Evolutionary conservation across 2,329 filamentous ascomycete genomes (phyloP).

Genomic region (Phaeosphaeria sp.): DNA sequence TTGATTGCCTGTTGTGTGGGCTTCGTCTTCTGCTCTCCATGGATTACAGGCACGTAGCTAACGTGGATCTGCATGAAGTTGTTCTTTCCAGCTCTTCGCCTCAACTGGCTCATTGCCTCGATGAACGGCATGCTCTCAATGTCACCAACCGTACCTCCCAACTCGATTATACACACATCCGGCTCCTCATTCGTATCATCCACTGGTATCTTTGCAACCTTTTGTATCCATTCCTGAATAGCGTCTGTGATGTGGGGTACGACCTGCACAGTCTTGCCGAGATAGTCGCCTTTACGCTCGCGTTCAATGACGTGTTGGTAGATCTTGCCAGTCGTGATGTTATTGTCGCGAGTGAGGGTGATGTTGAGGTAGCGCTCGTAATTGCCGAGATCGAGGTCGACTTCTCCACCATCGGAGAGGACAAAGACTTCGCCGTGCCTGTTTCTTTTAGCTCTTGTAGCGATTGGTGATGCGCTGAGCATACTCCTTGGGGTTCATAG

Average conservation of each 20-base stretch:
- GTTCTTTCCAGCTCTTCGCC: slow-evolving; percentile 72
- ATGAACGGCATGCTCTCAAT: slow-evolving; percentile 89
- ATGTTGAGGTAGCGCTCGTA: slow-evolving; percentile 84
- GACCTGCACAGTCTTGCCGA: slow-evolving; percentile 88
- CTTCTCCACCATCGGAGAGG: slow-evolving; percentile 80
- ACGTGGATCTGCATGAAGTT: slow-evolving; percentile 93
- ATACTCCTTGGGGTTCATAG: slow-evolving; percentile 71
- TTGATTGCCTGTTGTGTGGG: slow-evolving; percentile 92
- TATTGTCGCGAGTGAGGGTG: slow-evolving; percentile 83
- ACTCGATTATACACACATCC: slow-evolving; percentile 88
- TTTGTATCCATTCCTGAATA: slow-evolving; percentile 91
- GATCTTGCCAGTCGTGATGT: slow-evolving; percentile 97
- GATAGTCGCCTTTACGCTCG: slow-evolving; percentile 75
- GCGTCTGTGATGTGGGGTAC: slow-evolving; percentile 92
- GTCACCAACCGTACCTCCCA: slow-evolving; percentile 75
- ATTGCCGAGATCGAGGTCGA: slow-evolving; percentile 77
- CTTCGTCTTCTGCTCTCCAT: slow-evolving; percentile 91
- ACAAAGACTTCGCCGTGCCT: slow-evolving; percentile 92
- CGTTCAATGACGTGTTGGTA: slow-evolving; percentile 87
- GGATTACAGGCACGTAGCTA: slow-evolving; percentile 80
- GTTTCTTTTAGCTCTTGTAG: neutral
- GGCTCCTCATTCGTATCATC: slow-evolving; percentile 83
- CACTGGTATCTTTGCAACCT: slow-evolving; percentile 83
- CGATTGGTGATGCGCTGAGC: slow-evolving; percentile 8
- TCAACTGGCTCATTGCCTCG: slow-evolving; percentile 82